Evolutionary conservation across 2,329 filamentous ascomycete genomes (phyloP), one percentile per base, ranked within the genome.

Genomic region (Fusarium euwallaceae): DNA sequence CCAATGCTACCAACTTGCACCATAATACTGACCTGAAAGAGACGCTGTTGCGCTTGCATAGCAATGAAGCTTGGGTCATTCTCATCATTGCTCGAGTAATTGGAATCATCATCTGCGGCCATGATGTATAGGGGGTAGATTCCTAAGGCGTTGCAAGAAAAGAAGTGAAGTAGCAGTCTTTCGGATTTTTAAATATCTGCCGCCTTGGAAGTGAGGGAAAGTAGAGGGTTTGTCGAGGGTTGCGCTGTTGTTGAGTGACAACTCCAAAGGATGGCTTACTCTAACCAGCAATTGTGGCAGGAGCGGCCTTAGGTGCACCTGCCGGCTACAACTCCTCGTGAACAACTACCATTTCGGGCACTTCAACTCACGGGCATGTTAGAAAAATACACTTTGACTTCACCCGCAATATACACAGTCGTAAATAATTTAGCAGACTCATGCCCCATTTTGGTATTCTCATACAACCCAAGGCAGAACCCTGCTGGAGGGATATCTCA

Each of bases 371-470:
- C 22, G 22, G 22, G 22, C 22, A 22, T 22, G 22, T 22, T 22
- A 22, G 22, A 22, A 22, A 22, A 22, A 22, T 22, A 22, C 22
- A 22, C 22, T 22, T 22, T 22, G 22, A 48, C 37, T 62, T 71
- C 66, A 63, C 61, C 55, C 16, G 51, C 2, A 22, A n/a, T 64
- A 66, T 72, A 75, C 48, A 72, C 16, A 43, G 62, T 22, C 56
- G 61, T 60, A 75, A 66, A 67, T 75, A 59, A 62, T 74, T 76
- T 67, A 63, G 77, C 77, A 78, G 74, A 74, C 69, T 72, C 76
- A 65, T 70, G 66, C 70, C 73, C 77, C 74, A 67, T 78, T 78
- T 78, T 80, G 79, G 78, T 81, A 82, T 82, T 82, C 81, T 81
- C 80, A 82, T 82, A 81, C 81, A 83, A 76, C 78, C 78, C 67